Evolutionary conservation across 768 basidiomycete genomes (phyloP).

Genomic region (Leucocoprinus birnbaumii): DNA sequence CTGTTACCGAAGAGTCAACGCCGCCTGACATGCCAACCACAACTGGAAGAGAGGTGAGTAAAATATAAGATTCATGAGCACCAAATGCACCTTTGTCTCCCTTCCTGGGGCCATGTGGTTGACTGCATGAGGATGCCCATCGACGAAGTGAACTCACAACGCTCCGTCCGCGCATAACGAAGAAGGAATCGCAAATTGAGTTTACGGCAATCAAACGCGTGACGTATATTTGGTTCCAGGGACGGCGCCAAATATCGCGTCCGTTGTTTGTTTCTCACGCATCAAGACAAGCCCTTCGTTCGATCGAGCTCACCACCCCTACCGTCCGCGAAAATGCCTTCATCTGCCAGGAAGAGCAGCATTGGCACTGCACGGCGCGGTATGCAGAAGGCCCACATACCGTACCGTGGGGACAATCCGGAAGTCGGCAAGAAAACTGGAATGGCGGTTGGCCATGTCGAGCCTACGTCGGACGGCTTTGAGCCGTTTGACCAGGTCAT

Average conservation of each 20-base stretch:
- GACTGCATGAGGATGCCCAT: not conserved
- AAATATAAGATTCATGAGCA: not conserved
- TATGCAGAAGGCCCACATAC: conserved; percentile 65
- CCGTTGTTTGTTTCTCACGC: conserved; percentile 14
- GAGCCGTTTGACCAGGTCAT: conserved; percentile 79
- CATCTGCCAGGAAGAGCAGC: conserved; percentile 45
- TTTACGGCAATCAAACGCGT: conserved; percentile 4
- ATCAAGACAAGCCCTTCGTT: not conserved
- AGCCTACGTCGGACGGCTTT: conserved; percentile 77
- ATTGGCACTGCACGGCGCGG: conserved; percentile 47
- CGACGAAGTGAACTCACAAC: conserved; percentile 2
- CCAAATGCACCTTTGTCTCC: conserved; percentile 27
- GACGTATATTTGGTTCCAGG: conserved; percentile 7
- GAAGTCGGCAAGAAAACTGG: conserved; percentile 82
- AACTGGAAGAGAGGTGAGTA: conserved; percentile 42
- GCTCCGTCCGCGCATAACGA: not conserved
- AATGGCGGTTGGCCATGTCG: conserved; percentile 61
- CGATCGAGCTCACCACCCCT: not conserved
- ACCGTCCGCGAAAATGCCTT: conserved; percentile 32
- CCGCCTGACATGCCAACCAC: conserved; percentile 94
- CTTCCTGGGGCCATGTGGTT: conserved; percentile 18
- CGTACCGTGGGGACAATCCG: conserved; percentile 75
- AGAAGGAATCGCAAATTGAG: not conserved
- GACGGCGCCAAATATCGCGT: conserved; percentile 7
- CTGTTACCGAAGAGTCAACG: conserved; percentile 90